Base-by-base conservation (phyloP, 1,284 basidiomycete species). In the Ustilago vetiveriae region DNA sequence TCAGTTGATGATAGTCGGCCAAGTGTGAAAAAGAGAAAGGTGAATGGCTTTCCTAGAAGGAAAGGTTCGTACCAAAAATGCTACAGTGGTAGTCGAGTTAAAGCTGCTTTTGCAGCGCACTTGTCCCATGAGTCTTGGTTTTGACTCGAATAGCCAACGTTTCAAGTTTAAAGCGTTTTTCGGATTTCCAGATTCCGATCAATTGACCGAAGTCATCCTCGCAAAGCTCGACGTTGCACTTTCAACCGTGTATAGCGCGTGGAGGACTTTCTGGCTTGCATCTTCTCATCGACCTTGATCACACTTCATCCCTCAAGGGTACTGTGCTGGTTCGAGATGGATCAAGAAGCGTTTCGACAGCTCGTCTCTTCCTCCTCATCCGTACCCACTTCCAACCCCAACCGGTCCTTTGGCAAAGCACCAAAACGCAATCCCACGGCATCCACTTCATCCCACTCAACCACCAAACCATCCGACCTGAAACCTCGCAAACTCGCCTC, bases 281-380 rank as follows among this genome's bases (percentile, higher is more conserved):
- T n/a, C n/a, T n/a, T n/a, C n/a, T n/a, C n/a, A n/a, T n/a, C n/a
- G n/a, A n/a, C n/a, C n/a, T n/a, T n/a, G n/a, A n/a, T n/a, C n/a
- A n/a, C n/a, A n/a, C n/a, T n/a, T n/a, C 36, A 26, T 29, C 26
- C 16, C 26, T 19, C 16, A 6, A 6, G 27, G 6, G 7, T 13
- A 29, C 27, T 13, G 27, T 29, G 7, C 13, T 13, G 27, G 7
- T 29, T 13, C 42, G 57, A 19, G 5, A 79, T 79, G 76, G 74
- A 78, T 37, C 76, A 79, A 37, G 40, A 66, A 16, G 75, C 73
- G 21, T 79, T 79, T 37, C 70, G 76, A 6, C 33, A 64, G 23
- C 62, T 78, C 22, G 36, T 78, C 26, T 66, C 66, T 1, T 22
- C 49, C 4, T 53, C 65, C 11, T 63, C 53, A 4, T 22, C 53